Conservation (phyloP, 139 green algal species). For the Chlorella sp. region DNA sequence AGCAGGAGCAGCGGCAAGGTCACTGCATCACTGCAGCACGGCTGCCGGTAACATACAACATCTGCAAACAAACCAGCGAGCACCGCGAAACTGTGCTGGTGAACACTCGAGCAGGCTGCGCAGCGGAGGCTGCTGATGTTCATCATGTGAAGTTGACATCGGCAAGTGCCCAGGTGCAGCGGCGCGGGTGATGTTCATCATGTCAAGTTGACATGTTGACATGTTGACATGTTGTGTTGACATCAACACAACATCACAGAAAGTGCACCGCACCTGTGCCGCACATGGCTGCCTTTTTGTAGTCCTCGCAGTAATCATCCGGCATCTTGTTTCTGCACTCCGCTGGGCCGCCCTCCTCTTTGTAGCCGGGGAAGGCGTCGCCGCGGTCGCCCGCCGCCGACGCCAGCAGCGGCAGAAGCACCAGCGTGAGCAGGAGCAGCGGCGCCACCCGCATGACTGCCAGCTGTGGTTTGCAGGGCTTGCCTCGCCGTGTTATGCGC, state of each 20-base stretch:
- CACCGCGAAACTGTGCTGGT: neutral
- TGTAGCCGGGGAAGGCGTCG: constrained; percentile 17
- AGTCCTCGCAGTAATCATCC: constrained; percentile 2
- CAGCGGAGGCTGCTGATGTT: neutral
- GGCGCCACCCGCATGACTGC: neutral
- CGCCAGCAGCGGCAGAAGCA: neutral
- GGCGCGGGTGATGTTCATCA: neutral
- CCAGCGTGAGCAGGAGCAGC: neutral
- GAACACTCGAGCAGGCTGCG: neutral
- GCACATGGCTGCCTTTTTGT: constrained; percentile 5
- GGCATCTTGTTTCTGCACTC: constrained; percentile 1
- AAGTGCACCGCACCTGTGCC: neutral
- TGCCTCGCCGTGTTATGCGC: neutral
- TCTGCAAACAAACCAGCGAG: neutral
- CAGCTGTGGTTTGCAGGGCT: neutral
- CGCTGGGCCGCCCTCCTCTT: constrained; percentile 3
- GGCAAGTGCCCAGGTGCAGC: neutral
- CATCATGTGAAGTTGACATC: neutral
- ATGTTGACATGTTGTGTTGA: no score
- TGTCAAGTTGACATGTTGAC: neutral
- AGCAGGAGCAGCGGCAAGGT: neutral
- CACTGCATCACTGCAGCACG: neutral
- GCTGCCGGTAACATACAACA: neutral
- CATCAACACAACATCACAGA: neutral
- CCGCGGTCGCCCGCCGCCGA: neutral